Evolutionary conservation across 2,329 filamentous ascomycete genomes (phyloP).

Genomic region (Lojkania enalia): DNA sequence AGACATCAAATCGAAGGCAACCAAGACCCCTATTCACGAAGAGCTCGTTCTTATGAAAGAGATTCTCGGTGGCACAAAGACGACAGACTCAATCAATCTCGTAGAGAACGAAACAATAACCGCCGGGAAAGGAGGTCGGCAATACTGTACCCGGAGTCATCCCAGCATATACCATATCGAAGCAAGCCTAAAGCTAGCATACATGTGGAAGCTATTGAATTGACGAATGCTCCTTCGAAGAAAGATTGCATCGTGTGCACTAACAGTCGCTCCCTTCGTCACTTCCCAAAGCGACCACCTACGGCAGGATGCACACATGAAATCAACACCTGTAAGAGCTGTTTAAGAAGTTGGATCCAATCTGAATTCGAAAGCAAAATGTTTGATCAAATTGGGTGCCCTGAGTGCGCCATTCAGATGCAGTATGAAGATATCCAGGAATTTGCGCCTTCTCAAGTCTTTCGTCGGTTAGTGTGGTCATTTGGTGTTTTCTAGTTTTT

Average conservation of each 20-base stretch:
- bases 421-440: conserved; percentile 51
- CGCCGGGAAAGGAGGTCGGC: no score
- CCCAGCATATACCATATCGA: background rate
- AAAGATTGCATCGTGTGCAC: conserved; percentile 43
- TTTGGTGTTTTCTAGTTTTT: background rate
- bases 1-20: no score
- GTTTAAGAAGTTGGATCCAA: conserved; percentile 46
- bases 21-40: no score
- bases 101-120: no score
- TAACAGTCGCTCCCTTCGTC: conserved; percentile 30
- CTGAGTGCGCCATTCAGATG: conserved; percentile 54
- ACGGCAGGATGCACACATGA: conserved; percentile 41
- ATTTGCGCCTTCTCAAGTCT: conserved; percentile 51
- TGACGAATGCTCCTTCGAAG: background rate
- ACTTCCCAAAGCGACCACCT: conserved; percentile 37
- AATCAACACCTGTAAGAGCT: conserved; percentile 41
- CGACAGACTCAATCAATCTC: no score
- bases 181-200: no score
- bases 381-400: conserved; percentile 57
- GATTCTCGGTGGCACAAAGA: no score
- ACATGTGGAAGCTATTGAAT: no score
- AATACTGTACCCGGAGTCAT: no score
- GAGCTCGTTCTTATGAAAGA: no score
- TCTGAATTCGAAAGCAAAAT: conserved; percentile 41
- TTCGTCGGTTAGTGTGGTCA: conserved; percentile 43